Evolutionary conservation across 2,329 filamentous ascomycete genomes (phyloP), one percentile per base, ranked within the genome.

Genomic region (Hymenoscyphus fructigenus): DNA sequence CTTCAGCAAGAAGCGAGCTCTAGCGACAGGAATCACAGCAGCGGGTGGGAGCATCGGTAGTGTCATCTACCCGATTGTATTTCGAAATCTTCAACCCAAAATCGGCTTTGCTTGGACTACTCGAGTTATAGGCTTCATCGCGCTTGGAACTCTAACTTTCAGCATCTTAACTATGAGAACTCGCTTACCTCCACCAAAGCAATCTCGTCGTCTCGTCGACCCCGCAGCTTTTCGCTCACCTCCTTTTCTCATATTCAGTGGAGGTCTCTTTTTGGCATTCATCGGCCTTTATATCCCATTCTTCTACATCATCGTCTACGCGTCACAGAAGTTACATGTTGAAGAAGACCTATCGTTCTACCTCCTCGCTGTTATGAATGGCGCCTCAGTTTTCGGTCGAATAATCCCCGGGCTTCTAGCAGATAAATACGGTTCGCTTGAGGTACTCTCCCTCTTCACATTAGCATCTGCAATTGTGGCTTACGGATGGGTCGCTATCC

Each of bases 51-150:
- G 56, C 38, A 7, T 65, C 74, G 41, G 71, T 62, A 87, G 87
- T 0, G 77, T 89, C 28, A 79, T 90, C 3, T 91, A 88, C 71
- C 88, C 88, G 0, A 78, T 85, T 1, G 80, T 85, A n/a, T 80
- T 83, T 1, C 79, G 82, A 71, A 81, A 85, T 62, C 76, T 90
- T 17, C 76, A 89, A 1, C 85, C 87, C 0, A 79, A 78, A 20
- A 77, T 90, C 5, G 88, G 88, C 0, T 90, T 89, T 71, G 80
- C 80, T 0, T 90, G 88, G 88, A 88, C 88, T 0, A 81, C 88
- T 17, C 79, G 88, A 0, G 80, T 83, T 0, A 80, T 89, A 66
- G 88, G 83, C 0, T 83, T 91, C 61, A 80, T 90, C 36, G 84
- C 86, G 29, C 68, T 89, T 1, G 80, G 76, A 0, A 78, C 71